Base-by-base conservation (phyloP, 129 eudicot genomes). In the Calendula officinalis region DNA sequence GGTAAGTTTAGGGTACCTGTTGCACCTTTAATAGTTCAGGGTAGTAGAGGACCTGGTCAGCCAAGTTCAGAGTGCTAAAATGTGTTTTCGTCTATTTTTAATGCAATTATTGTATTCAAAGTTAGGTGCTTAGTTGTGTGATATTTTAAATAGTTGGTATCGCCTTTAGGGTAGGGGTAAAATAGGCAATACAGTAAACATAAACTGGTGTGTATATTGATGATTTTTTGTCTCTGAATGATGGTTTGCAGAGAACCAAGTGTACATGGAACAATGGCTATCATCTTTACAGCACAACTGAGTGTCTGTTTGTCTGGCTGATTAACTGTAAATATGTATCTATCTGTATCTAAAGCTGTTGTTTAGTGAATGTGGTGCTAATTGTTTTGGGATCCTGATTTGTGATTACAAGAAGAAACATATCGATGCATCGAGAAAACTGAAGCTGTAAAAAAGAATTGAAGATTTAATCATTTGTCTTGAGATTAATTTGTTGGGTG, bases 311-410 rank as follows among this genome's bases (percentile, higher is more conserved):
- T 3, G 36, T 10, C 1, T 70, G 56, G 60, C 71, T 39, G 55
- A 73, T 65, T 73, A 65, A 73, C 78, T 73, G 78, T 73, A 73
- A 73, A 73, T 56, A 73, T 73, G 78, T 73, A 65, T 71, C 40
- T 64, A 64, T 71, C 40, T 64, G 56, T 64, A 46, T 73, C 61
- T 73, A 73, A 65, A 73, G 49, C 22, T 72, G 13, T 37, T 70
- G 61, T 70, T 65, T 63, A 51, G 56, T 52, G 11, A 17, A 42
- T 11, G 43, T 62, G 57, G 33, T 59, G 74, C 36, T 42, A 34
- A 64, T 44, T 64, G 64, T 64, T 54, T 36, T 30, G 67, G 67
- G 58, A 48, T 68, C 37, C 9, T 56, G 49, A 65, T 56, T 65
- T 51, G 51, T 56, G 78, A 65, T 30, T 22, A 56, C 71, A 54